phyloP scores from a whole-genome alignment of 768 basidiomycete species.

The Naematelia aurantialba region DNA sequence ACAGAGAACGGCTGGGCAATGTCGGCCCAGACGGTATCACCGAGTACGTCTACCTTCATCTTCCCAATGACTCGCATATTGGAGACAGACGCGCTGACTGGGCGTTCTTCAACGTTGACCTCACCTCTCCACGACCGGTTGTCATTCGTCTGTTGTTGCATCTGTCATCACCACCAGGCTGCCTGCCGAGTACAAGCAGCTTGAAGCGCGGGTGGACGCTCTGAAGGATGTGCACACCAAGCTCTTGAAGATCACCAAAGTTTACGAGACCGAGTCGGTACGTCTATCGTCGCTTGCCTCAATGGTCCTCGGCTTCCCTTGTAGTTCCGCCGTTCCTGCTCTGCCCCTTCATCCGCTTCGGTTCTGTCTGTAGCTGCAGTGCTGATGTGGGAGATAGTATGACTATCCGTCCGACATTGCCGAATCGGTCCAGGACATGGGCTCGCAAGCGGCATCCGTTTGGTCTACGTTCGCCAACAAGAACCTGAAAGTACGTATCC shows the following conservation, averaged over 20 bases:
- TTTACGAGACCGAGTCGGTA: conserved; percentile 74
- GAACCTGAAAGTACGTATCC: conserved; percentile 48
- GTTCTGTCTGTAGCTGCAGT: conserved; percentile 57
- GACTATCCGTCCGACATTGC: conserved; percentile 69
- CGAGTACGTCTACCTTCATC: conserved; percentile 63
- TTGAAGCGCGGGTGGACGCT: conserved; percentile 91
- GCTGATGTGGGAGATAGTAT: conserved; percentile 27
- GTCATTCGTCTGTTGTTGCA: too few relatives aligned
- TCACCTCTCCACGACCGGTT: too few relatives aligned
- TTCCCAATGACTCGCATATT: too few relatives aligned
- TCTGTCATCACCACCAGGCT: conserved; percentile 23
- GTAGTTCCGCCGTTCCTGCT: neutral
- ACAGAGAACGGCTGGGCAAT: conserved; percentile 75
- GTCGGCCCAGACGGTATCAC: conserved; percentile 89
- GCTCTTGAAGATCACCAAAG: conserved; percentile 79
- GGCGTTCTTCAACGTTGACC: too few relatives aligned
- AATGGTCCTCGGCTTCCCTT: neutral
- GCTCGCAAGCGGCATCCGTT: conserved; percentile 40
- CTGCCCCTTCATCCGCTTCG: neutral
- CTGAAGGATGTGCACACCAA: conserved; percentile 71
- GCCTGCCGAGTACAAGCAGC: conserved; percentile 82
- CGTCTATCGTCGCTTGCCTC: conserved; percentile 43
- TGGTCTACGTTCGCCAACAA: conserved; percentile 49
- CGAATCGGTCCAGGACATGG: conserved; percentile 46
- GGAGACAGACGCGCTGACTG: too few relatives aligned